phyloP scores from a whole-genome alignment of 352 stramenopile genomes.

The Globisporangium barbulae region DNA sequence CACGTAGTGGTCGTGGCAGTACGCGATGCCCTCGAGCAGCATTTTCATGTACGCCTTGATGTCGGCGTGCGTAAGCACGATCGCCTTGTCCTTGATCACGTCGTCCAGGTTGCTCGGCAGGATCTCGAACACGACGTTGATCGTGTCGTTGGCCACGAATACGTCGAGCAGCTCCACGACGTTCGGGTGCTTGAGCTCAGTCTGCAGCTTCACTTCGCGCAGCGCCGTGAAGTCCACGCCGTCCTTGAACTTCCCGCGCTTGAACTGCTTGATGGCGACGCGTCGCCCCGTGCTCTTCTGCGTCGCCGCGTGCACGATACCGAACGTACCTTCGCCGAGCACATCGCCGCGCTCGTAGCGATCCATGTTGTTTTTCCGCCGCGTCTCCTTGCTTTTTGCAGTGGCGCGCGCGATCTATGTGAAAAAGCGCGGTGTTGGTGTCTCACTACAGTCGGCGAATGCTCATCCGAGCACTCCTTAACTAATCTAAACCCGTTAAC shows the following conservation, averaged over 20 bases:
- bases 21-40: conserved; percentile 70
- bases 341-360: conserved; percentile 72
- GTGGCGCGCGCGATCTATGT: too few species aligned
- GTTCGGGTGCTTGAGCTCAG: conserved; percentile 84
- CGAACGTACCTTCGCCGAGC: conserved; percentile 87
- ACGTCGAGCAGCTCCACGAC: conserved; percentile 86
- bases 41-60: conserved; percentile 90
- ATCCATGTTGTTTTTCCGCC: conserved; percentile 43
- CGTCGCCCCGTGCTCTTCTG: conserved; percentile 67
- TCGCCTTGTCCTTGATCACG: conserved; percentile 86
- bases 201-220: conserved; percentile 87
- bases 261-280: conserved; percentile 89
- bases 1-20: conserved; percentile 82
- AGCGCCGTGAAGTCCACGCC: conserved; percentile 87
- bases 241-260: conserved; percentile 87
- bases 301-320: conserved; percentile 78
- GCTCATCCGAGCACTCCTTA: too few species aligned
- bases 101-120: conserved; percentile 86
- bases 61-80: conserved; percentile 78
- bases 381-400: background rate
- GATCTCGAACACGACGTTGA: conserved; percentile 90
- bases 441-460: too few species aligned
- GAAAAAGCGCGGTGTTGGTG: too few species aligned
- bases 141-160: conserved; percentile 85
- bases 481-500: too few species aligned